Conservation (phyloP, 106 monocot species). For the Agapanthus africanus region DNA sequence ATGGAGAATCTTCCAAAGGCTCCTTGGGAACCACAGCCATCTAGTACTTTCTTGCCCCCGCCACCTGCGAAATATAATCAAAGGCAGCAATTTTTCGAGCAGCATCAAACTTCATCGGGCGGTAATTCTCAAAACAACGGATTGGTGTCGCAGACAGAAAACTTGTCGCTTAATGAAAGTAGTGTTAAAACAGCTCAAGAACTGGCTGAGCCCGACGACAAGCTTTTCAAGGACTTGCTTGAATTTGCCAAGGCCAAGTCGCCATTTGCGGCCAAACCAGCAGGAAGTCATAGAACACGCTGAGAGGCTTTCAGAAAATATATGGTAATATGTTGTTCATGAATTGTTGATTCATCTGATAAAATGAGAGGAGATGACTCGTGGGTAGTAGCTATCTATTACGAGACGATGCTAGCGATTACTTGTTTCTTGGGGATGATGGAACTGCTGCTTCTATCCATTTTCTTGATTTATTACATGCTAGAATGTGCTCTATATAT, state of each 20-base stretch:
- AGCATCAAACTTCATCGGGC: constrained; percentile 8
- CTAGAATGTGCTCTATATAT: too few relatives aligned
- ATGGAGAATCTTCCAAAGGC: constrained; percentile 8
- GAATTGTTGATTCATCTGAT: too few relatives aligned
- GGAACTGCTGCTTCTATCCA: too few relatives aligned
- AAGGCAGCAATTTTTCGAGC: constrained; percentile 28
- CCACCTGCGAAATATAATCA: constrained; percentile 20
- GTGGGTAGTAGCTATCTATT: too few relatives aligned
- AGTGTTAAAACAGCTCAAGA: too few relatives aligned
- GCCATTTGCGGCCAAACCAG: constrained; percentile 44
- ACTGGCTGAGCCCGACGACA: constrained; percentile 60
- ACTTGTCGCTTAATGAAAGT: constrained; percentile 17
- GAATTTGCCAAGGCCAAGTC: constrained; percentile 82
- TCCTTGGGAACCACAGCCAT: constrained; percentile 16
- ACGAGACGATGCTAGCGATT: too few relatives aligned
- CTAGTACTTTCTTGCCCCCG: constrained; percentile 9
- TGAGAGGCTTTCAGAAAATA: too few relatives aligned
- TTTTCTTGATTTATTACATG: too few relatives aligned
- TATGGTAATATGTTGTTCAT: too few relatives aligned
- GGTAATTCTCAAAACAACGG: constrained; percentile 8
- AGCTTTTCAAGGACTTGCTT: constrained; percentile 85
- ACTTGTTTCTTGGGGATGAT: too few relatives aligned
- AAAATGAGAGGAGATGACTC: too few relatives aligned
- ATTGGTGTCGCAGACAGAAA: constrained; percentile 6
- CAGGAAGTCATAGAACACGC: constrained; percentile 48